Percentiles rank a stretch among this genome's conserved stretches.
These are phyloP conservation scores for Solanum dulcamara DNA, from an alignment of 257 asterid genomes.

Conservation along the genomic window DNA sequence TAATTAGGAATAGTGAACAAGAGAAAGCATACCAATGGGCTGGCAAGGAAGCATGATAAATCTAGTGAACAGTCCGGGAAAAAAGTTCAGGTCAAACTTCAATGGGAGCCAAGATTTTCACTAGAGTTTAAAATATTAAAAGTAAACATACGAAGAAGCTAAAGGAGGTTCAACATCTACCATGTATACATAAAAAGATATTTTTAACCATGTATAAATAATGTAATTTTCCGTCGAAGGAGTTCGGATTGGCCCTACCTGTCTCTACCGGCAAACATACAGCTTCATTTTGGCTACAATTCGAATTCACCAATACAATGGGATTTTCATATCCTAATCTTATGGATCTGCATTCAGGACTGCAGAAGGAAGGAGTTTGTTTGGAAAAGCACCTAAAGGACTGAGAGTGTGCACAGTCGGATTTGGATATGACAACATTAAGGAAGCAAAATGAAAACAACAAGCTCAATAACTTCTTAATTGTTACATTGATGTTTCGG, in stretches of 20 bases:
- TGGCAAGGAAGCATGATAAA: background rate
- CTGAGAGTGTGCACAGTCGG: background rate
- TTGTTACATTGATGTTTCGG: background rate
- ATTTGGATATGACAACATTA: background rate
- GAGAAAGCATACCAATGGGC: background rate
- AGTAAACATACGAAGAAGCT: background rate
- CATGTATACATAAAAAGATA: background rate
- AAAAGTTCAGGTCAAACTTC: background rate
- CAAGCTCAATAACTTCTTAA: background rate
- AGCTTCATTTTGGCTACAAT: background rate
- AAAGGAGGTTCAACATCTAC: background rate
- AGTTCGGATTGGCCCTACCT: background rate
- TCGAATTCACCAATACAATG: background rate
- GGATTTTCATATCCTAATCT: background rate
- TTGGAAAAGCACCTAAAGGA: background rate
- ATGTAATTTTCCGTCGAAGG: background rate
- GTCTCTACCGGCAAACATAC: background rate
- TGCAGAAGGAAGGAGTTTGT: background rate
- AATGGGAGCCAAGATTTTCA: background rate
- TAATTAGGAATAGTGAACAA: background rate
- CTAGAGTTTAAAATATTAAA: background rate
- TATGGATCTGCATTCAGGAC: background rate
- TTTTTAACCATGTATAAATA: background rate
- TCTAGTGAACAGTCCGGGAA: background rate
- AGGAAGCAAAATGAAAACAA: constrained; percentile 1